phyloP scores from a whole-genome alignment of 371 early-diverging fungal species.

The Mortierella sp. region DNA sequence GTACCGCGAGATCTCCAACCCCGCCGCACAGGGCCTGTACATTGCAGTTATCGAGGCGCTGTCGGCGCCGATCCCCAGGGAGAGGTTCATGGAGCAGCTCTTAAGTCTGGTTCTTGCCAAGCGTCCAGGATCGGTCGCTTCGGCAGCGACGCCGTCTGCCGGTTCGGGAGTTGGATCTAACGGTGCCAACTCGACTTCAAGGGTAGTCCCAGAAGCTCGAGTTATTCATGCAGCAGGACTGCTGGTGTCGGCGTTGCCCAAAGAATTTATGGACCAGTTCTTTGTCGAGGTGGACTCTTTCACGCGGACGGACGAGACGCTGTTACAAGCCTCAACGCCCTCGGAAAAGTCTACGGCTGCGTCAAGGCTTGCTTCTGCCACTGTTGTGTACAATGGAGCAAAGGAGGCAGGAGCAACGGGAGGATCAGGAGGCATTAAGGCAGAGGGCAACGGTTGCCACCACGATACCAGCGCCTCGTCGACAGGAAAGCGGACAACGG shows the following conservation, averaged over 20 bases:
- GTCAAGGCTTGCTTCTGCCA: constrained; percentile 16
- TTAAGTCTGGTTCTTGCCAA: constrained; percentile 65
- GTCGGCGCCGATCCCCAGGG: constrained; percentile 64
- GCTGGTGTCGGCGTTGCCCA: constrained; percentile 40
- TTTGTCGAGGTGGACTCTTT: constrained; percentile 51
- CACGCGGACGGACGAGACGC: constrained; percentile 37
- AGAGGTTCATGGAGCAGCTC: constrained; percentile 59
- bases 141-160: constrained; percentile 35
- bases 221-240: constrained; percentile 55
- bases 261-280: constrained; percentile 43
- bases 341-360: constrained; percentile 15
- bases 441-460: constrained; percentile 1
- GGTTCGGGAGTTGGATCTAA: constrained; percentile 13
- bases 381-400: constrained; percentile 12
- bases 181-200: constrained; percentile 17
- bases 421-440: constrained; percentile 3
- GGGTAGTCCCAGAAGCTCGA: constrained; percentile 39
- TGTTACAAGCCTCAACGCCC: constrained; percentile 44
- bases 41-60: constrained; percentile 80
- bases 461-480: background rate
- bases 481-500: constrained; percentile 23
- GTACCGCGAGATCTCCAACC: constrained; percentile 85
- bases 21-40: constrained; percentile 74
- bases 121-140: constrained; percentile 62
- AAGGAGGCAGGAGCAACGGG: background rate